Evolutionary conservation across 2,329 filamentous ascomycete species (phyloP).

Genomic region (Colletotrichum coccodes): DNA sequence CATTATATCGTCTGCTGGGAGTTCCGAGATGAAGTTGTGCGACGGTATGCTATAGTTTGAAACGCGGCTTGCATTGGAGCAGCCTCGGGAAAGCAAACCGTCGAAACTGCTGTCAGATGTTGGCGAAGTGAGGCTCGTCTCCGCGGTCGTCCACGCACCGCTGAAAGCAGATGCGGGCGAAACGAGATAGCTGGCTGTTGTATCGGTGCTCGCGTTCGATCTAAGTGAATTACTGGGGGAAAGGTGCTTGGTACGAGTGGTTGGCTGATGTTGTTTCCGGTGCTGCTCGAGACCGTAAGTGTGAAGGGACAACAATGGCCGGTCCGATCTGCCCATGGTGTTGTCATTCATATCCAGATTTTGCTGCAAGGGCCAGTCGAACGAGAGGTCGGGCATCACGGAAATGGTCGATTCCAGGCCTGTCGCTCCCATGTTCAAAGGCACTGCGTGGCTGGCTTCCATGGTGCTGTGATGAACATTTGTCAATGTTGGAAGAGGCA

Average conservation of each 20-base stretch:
- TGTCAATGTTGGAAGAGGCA: constrained; percentile 38
- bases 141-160: constrained; percentile 51
- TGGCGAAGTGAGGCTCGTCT: constrained; percentile 58
- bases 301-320: constrained; percentile 51
- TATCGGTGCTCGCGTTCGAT: constrained; percentile 52
- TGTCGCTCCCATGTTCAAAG: neutral
- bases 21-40: constrained; percentile 49
- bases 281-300: constrained; percentile 48
- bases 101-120: constrained; percentile 50
- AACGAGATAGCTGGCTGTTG: constrained; percentile 52
- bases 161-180: constrained; percentile 60
- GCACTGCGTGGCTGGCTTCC: neutral
- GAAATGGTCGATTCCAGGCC: neutral
- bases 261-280: constrained; percentile 37
- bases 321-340: constrained; percentile 33
- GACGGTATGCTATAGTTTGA: constrained; percentile 34
- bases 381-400: constrained; percentile 21
- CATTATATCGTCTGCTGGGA: constrained; percentile 54
- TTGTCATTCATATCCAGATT: constrained; percentile 33
- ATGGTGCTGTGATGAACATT: neutral
- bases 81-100: constrained; percentile 39
- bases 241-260: constrained; percentile 52
- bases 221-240: constrained; percentile 60
- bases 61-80: constrained; percentile 37
- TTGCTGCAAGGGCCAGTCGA: constrained; percentile 22